Evolutionary conservation across 108 stramenopile species (phyloP).

Genomic region (Aureococcus anophagefferens): DNA sequence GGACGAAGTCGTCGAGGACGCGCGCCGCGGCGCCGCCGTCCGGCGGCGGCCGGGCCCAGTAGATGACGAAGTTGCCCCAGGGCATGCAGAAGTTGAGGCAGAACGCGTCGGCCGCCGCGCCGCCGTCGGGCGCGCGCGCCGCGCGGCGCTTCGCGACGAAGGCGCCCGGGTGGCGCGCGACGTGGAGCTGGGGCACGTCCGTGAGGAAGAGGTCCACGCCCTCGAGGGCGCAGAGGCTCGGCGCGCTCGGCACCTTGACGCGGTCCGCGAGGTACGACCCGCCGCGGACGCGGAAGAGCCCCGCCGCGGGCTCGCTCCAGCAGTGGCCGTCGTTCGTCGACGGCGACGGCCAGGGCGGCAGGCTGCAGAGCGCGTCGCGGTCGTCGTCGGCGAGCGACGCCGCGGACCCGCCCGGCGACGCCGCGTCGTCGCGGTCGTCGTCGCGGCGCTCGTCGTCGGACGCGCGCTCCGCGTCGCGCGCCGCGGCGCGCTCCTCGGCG

Average conservation of each 20-base stretch:
- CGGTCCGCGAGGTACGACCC: slow-evolving; percentile 58
- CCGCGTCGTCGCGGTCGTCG: too few species aligned
- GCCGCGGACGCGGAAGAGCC: slow-evolving; percentile 68
- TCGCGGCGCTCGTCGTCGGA: too few species aligned
- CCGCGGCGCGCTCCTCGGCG: too few species aligned
- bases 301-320: slow-evolving; percentile 62
- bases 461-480: too few species aligned
- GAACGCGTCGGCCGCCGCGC: slow-evolving; percentile 36
- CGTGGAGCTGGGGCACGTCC: slow-evolving; percentile 69
- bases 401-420: too few species aligned
- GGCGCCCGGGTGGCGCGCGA: slow-evolving; percentile 57
- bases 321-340: too few species aligned
- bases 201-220: slow-evolving; percentile 79
- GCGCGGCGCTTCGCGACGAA: not conserved
- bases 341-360: not conserved
- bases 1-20: not conserved
- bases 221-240: slow-evolving; percentile 54
- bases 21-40: not conserved
- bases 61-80: slow-evolving; percentile 75
- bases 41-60: slow-evolving; percentile 24
- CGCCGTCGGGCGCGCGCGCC: not conserved
- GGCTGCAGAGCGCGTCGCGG: too few species aligned
- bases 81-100: slow-evolving; percentile 79
- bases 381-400: too few species aligned
- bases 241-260: slow-evolving; percentile 63